A percentile compares a stretch with the other conserved stretches of the same genome.
Conservation (phyloP, 2,329 filamentous ascomycete genomes). For the Fusarium sp. region DNA sequence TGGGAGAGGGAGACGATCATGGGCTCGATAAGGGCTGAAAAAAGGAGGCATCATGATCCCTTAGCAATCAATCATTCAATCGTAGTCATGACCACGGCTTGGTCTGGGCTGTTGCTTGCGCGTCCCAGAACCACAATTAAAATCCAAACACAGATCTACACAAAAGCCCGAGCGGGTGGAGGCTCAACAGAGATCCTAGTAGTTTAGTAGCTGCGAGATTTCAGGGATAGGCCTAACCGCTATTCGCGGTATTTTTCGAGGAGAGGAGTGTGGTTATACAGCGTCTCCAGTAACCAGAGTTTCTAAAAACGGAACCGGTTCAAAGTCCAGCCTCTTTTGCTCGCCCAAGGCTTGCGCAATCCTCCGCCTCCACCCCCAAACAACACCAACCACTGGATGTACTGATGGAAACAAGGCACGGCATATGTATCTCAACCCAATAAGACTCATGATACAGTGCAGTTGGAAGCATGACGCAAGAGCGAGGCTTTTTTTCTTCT, state of each 20-base stretch:
- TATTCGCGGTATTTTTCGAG: slow-evolving; percentile 12
- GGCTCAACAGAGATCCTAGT: slow-evolving; percentile 25
- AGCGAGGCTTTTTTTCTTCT: neutral
- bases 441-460: slow-evolving; percentile 3
- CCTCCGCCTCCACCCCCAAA: slow-evolving; percentile 14
- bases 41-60: too few relatives aligned
- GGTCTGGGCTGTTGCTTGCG: slow-evolving; percentile 32
- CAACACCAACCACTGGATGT: slow-evolving; percentile 15
- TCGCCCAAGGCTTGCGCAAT: slow-evolving; percentile 33
- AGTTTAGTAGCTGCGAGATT: slow-evolving; percentile 4
- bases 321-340: neutral
- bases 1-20: neutral
- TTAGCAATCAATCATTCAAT: neutral
- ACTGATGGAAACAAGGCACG: neutral
- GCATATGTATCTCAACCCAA: too few relatives aligned
- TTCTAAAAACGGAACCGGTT: too few relatives aligned
- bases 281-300: slow-evolving; percentile 4
- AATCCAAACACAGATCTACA: slow-evolving; percentile 32
- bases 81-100: slow-evolving; percentile 14
- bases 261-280: slow-evolving; percentile 7
- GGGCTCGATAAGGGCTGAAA: too few relatives aligned
- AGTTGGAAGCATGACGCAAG: slow-evolving; percentile 28
- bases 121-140: slow-evolving; percentile 31
- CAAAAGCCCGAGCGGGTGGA: slow-evolving; percentile 20
- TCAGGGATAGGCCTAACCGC: slow-evolving; percentile 5